Conservation (phyloP, 23 red algal species). For the Cyanidium caldarium region DNA sequence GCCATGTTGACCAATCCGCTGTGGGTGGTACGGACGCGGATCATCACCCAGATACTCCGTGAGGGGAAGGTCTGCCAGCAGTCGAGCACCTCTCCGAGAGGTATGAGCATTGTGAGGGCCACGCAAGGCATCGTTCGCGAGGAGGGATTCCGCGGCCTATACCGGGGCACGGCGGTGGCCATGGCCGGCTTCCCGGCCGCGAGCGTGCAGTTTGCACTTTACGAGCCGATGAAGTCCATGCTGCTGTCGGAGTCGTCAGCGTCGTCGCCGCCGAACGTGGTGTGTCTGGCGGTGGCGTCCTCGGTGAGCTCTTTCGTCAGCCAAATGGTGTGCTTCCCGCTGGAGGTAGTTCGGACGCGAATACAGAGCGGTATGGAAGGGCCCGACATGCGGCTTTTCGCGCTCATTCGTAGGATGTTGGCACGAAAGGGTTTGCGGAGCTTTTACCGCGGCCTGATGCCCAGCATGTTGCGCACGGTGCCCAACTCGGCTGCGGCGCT, state of each 20-base stretch:
- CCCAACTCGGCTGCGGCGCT: background rate
- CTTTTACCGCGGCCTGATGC: background rate
- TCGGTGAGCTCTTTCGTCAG: background rate
- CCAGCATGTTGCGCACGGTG: conserved; percentile 4
- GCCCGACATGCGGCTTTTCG: background rate
- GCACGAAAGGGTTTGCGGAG: background rate
- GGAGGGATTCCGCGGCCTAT: background rate
- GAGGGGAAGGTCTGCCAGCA: background rate
- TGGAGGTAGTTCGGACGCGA: background rate
- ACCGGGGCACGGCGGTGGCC: background rate
- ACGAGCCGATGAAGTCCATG: conserved; percentile 3
- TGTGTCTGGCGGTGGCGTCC: background rate
- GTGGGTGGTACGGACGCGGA: background rate
- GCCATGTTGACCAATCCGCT: background rate
- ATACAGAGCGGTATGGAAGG: background rate
- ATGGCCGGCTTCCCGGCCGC: conserved; percentile 3
- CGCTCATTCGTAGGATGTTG: background rate
- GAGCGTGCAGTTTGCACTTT: background rate
- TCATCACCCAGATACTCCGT: background rate
- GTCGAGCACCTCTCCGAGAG: background rate
- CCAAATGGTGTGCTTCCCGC: background rate
- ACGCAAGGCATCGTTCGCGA: background rate
- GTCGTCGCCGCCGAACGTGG: background rate
- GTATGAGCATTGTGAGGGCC: too few species aligned
- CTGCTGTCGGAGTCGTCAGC: background rate